These are phyloP conservation scores for Colletotrichum plurivorum DNA, from an alignment of 2,329 filamentous ascomycete species.

Conservation along the genomic window DNA sequence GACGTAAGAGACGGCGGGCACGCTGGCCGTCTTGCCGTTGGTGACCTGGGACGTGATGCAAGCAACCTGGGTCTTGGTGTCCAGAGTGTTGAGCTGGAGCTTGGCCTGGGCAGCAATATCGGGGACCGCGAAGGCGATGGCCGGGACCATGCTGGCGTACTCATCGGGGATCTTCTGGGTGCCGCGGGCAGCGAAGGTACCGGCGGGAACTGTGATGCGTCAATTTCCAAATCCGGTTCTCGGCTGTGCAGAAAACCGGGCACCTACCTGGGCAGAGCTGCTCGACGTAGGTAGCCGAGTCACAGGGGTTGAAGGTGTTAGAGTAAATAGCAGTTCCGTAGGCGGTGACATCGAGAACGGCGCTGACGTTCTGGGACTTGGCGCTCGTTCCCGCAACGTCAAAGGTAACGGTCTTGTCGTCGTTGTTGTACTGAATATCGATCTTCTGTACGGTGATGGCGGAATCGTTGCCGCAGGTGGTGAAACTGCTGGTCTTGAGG, in stretches of 20 bases:
- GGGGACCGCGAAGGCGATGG: conserved; percentile 90
- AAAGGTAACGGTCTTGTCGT: conserved; percentile 81
- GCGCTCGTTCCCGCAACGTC: conserved; percentile 84
- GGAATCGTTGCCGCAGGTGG: conserved; percentile 71
- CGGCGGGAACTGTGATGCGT: conserved; percentile 73
- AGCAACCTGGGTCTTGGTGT: conserved; percentile 69
- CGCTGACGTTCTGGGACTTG: conserved; percentile 84
- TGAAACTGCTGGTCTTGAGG: conserved; percentile 85
- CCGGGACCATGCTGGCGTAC: conserved; percentile 83
- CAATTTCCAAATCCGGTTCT: conserved; percentile 33
- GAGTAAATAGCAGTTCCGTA: conserved; percentile 88
- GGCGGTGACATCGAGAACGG: conserved; percentile 81
- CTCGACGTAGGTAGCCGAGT: conserved; percentile 73
- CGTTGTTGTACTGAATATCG: conserved; percentile 84
- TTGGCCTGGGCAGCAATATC: conserved; percentile 91
- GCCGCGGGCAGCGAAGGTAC: conserved; percentile 81
- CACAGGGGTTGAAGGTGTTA: conserved; percentile 88
- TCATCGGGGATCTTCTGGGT: conserved; percentile 78
- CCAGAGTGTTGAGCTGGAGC: conserved; percentile 77
- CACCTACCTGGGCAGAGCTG: conserved; percentile 85
- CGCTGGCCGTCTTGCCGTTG: conserved; percentile 87
- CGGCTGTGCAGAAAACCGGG: background rate
- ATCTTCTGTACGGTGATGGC: conserved; percentile 79
- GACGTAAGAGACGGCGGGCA: conserved; percentile 85
- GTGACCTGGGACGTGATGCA: conserved; percentile 86